Evolutionary conservation across 2,329 filamentous ascomycete species (phyloP), one percentile per base, ranked within the genome.

Genomic region (Ophidiomyces ophidiicola): DNA sequence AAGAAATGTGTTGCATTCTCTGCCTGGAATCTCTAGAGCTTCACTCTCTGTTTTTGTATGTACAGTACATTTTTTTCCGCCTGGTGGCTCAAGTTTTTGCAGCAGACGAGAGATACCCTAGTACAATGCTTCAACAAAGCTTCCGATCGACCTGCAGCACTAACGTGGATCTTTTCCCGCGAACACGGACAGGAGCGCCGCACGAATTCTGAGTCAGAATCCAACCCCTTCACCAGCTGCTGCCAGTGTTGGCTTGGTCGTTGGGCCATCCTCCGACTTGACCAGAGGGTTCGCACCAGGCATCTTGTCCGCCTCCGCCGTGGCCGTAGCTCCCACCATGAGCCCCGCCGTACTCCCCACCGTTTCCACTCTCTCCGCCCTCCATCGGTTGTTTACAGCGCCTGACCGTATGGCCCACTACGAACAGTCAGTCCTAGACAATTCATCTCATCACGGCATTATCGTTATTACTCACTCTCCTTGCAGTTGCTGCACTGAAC

Each of bases 401-500:
- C 25, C 47, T 55, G 32, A 57, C 36, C 11, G 61, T 64, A 36
- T 66, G 63, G n/a, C 63, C 63, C 56, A 63, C 62, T 66, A 35
- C 10, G 21, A 31, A 32, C 12, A 35, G 18, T 51, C 39, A 53
- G 38, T n/a, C 39, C 36, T 29, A 29, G 12, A 3, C 14, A 15
- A 23, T 12, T 24, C 7, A 28, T 4, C 23, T 10, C 28, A 29
- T 7, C 7, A 15, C 10, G 12, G 6, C 15, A 3, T 14, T 25
- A 30, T 24, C 20, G 25, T 14, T 24, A 15, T 15, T 11, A 54
- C 57, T 50, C 50, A 66, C 63, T 63, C 37, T 66, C 58, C 8
- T 58, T 56, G 33, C 64, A 68, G 20, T 60, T 61, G 45, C 57
- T 63, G 48, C 64, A 68, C 42, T 63, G 58, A 17, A 68, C 62